Evolutionary conservation across 805 yeast species (phyloP).

Genomic region (Kluyveromyces siamensis): DNA sequence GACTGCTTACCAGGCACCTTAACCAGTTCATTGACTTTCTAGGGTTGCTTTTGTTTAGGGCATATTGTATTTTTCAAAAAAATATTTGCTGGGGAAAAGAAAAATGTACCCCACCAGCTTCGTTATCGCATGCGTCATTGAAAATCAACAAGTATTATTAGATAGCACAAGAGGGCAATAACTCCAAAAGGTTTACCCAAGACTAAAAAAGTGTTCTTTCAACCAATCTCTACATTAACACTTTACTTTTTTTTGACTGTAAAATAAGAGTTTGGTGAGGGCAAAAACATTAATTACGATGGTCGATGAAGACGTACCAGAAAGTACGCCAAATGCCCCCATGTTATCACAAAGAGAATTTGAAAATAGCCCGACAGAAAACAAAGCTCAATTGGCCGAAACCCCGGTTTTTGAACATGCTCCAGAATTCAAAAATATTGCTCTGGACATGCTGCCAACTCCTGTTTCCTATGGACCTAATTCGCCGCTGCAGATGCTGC

Average conservation of each 20-base stretch:
- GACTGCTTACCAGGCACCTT: no score
- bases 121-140: no score
- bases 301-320: neutral
- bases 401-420: constrained; percentile 17
- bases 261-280: neutral
- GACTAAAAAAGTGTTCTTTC: no score
- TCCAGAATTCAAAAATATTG: constrained; percentile 17
- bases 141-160: no score
- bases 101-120: no score
- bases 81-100: no score
- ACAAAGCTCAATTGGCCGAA: neutral
- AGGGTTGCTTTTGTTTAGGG: no score
- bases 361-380: constrained; percentile 1
- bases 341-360: constrained; percentile 15
- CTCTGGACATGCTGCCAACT: constrained; percentile 22
- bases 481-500: constrained; percentile 8
- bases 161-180: no score
- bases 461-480: constrained; percentile 24
- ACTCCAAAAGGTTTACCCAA: no score
- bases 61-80: no score
- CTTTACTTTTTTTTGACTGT: neutral
- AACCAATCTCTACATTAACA: no score
- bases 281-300: neutral
- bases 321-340: constrained; percentile 10
- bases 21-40: no score